phyloP scores from a whole-genome alignment of 305 asterid genomes.

The Rubia peregrina region DNA sequence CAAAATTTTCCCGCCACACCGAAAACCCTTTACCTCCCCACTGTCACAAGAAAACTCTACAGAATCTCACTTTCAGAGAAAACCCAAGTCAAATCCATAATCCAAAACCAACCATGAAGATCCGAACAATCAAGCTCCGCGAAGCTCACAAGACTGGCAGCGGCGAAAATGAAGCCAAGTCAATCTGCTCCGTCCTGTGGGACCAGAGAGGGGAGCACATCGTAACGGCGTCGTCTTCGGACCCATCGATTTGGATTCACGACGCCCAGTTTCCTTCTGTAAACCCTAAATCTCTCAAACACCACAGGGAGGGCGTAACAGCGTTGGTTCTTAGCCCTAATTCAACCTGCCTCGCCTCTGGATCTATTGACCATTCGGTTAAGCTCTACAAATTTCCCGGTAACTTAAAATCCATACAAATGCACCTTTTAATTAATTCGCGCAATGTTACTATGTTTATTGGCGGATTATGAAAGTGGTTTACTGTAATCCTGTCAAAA shows the following conservation, averaged over 20 bases:
- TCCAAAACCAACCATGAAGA: constrained; percentile 44
- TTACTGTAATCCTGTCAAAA: neutral
- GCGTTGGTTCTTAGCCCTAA: constrained; percentile 68
- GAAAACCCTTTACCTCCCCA: neutral
- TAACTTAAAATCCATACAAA: constrained; percentile 13
- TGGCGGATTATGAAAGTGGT: neutral
- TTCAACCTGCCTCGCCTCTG: constrained; percentile 93
- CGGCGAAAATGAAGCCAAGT: constrained; percentile 25
- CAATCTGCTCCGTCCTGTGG: constrained; percentile 66
- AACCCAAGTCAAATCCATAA: neutral
- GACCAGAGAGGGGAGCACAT: constrained; percentile 57
- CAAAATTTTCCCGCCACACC: constrained; percentile 20
- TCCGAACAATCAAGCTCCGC: constrained; percentile 80
- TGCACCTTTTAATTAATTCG: neutral
- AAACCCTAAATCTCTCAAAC: constrained; percentile 52
- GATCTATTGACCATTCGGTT: constrained; percentile 88
- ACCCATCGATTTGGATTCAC: constrained; percentile 75
- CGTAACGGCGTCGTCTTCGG: constrained; percentile 77
- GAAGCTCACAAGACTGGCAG: constrained; percentile 61
- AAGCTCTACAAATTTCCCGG: constrained; percentile 96
- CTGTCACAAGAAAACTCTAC: neutral
- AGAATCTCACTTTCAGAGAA: neutral
- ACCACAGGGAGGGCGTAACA: constrained; percentile 91
- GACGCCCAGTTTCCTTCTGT: constrained; percentile 52
- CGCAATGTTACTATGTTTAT: neutral